Conservation (phyloP, 2,329 filamentous ascomycete genomes). For the Paecilomyces dactylethromorphus region DNA sequence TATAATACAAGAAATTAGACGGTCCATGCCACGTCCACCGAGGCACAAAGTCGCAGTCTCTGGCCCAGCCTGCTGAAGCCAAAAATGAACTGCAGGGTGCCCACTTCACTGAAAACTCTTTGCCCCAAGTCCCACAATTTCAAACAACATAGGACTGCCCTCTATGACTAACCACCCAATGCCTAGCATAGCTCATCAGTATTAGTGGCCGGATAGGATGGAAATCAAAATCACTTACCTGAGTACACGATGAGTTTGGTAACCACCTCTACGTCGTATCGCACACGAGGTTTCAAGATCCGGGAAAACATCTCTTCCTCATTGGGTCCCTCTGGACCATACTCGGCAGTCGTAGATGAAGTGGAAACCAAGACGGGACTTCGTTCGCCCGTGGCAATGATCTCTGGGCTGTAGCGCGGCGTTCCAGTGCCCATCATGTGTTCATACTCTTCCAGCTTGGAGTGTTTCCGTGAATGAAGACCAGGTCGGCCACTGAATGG, state of each 20-base stretch:
- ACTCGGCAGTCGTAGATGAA: conserved; percentile 15
- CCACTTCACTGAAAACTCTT: conserved; percentile 1
- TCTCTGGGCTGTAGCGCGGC: conserved; percentile 30
- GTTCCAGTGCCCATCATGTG: conserved; percentile 65
- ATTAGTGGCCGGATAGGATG: conserved; percentile 1
- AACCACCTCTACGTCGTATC: conserved; percentile 98
- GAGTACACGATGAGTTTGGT: conserved; percentile 94
- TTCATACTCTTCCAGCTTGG: conserved; percentile 58
- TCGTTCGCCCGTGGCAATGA: conserved; percentile 16
- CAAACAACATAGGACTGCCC: conserved; percentile 66
- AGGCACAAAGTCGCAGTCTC: not conserved
- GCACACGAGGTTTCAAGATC: conserved; percentile 77
- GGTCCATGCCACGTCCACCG: not conserved
- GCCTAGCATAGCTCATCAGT: conserved; percentile 41
- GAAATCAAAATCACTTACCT: conserved; percentile 49
- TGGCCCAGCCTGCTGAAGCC: not conserved
- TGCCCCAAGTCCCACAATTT: conserved; percentile 49
- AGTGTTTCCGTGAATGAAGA: conserved; percentile 39
- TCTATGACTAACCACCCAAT: conserved; percentile 79
- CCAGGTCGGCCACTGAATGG: conserved; percentile 26
- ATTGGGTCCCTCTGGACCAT: conserved; percentile 40
- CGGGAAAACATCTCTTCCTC: conserved; percentile 77
- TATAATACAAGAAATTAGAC: not conserved
- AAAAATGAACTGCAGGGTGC: conserved; percentile 3
- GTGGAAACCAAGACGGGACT: conserved; percentile 13